Evolutionary conservation across 73 alveolate species (phyloP).

Genomic region (Effrenium voratum): DNA sequence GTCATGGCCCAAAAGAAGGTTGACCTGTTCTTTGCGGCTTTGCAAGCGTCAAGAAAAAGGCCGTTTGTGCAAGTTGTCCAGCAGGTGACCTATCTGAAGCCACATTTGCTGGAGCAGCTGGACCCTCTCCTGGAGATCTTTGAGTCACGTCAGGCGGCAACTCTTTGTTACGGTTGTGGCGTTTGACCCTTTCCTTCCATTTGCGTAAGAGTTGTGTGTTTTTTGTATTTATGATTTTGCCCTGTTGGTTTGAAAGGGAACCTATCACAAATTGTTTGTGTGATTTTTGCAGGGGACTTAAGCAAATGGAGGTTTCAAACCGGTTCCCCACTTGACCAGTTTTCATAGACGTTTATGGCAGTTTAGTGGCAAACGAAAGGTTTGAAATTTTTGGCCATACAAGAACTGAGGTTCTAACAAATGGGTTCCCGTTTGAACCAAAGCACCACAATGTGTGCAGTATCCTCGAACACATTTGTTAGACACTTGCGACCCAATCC

Average conservation of each 20-base stretch:
- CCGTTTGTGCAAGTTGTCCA: not conserved
- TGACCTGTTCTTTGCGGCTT: not conserved
- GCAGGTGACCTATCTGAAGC: conserved; percentile 58
- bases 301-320: no score
- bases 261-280: not conserved
- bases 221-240: not conserved
- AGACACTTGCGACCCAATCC: no score
- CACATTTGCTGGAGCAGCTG: conserved; percentile 61
- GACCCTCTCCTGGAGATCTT: conserved; percentile 9
- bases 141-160: no score
- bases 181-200: not conserved
- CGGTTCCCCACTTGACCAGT: no score
- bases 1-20: not conserved
- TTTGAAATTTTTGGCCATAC: no score
- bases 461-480: no score
- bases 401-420: no score
- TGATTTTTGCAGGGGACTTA: not conserved
- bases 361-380: no score
- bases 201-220: not conserved
- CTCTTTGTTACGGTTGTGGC: not conserved
- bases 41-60: not conserved
- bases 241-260: not conserved
- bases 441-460: no score
- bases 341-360: no score
- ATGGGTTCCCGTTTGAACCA: no score